Conservation (phyloP, 257 asterid genomes). For the Solanum commersonii region DNA sequence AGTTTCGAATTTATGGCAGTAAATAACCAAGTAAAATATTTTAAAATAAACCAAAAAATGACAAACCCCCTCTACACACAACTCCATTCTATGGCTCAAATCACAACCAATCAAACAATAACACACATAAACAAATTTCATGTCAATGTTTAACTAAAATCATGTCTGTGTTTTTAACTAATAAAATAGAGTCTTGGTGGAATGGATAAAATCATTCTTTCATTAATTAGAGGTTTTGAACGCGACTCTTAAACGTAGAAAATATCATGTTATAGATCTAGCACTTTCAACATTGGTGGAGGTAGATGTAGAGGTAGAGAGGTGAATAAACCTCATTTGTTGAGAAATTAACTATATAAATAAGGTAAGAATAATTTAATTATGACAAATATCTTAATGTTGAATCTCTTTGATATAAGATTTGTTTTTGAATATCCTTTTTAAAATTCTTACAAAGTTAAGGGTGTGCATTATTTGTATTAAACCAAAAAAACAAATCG, state of each 20-base stretch:
- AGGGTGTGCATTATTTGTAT: too few relatives aligned
- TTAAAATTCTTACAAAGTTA: neutral
- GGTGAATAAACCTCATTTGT: neutral
- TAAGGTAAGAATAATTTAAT: neutral
- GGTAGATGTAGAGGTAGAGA: neutral
- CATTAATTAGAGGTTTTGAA: neutral
- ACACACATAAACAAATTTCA: neutral
- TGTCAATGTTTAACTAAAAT: neutral
- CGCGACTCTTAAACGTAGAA: neutral
- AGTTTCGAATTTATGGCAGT: neutral
- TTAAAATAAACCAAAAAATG: neutral
- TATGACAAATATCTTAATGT: neutral
- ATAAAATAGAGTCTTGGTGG: neutral
- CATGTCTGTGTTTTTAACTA: neutral
- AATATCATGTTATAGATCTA: neutral
- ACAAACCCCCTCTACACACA: neutral
- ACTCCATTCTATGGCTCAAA: neutral
- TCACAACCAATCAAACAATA: neutral
- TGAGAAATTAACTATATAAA: neutral
- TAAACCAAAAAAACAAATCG: too few relatives aligned
- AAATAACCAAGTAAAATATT: neutral
- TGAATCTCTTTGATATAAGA: neutral
- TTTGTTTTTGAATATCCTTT: neutral
- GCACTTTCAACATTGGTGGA: neutral
- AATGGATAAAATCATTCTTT: neutral